Base-by-base conservation (phyloP, 257 asterid genomes). In the Gynochthodes officinalis region DNA sequence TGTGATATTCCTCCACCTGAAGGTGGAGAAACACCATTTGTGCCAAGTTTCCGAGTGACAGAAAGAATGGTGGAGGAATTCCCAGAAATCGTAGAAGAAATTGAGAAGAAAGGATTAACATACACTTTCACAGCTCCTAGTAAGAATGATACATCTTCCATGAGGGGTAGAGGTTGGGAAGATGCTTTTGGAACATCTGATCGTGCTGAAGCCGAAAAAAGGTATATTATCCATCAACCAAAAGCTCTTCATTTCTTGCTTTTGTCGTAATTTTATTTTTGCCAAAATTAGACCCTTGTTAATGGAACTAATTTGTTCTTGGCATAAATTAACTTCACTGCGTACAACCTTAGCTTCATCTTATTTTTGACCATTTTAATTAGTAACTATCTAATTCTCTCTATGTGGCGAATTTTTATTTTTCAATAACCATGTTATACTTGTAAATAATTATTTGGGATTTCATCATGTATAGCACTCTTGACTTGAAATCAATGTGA, bases 151-250 rank as follows among this genome's bases (percentile, higher is more conserved):
- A 81, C 80, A 0, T 72, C 81, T 8, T 89, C 97, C 27, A 89
- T 91, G 96, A 88, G 96, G 73, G 97, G 96, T 19, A 88, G 96
- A 40, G 97, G 97, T n/a, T 91, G 96, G 97, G 84, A 91, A 28
- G 95, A 91, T 57, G 85, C 97, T 28, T 87, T 91, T 13, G 95
- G 79, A 63, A 87, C 97, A 71, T 77, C 90, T 0, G 97, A 91
- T 72, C 95, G 80, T 12, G 72, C 32, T 0, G 97, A 87, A 79
- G 97, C 97, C 1, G 95, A 89, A 84, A 87, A 40, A 74, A 87
- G 95, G 97, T 85, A 73, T 0, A 0, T 7, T 0, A 37, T 37
- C 3, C 7, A 37, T 2, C 7, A 5, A 16, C 3, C 39, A 49
- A 19, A 27, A 8, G 35, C 33, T 10, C 30, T 2, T 37, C 3